These are phyloP conservation scores for Soucietia sequanensis DNA, from an alignment of 805 yeast species.

Conservation along the genomic window DNA sequence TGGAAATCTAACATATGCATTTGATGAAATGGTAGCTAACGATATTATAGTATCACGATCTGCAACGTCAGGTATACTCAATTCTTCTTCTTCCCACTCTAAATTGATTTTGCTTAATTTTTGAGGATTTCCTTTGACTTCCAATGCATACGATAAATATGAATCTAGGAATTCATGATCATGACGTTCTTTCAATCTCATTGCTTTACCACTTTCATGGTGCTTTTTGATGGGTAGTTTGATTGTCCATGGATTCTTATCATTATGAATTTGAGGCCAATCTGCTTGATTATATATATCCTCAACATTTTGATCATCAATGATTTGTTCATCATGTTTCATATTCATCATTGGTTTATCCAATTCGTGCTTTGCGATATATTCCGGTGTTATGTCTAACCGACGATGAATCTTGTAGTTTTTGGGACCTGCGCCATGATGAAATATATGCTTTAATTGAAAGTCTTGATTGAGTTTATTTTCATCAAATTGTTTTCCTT, in stretches of 20 bases:
- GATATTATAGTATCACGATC: slow-evolving; percentile 73
- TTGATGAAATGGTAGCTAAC: slow-evolving; percentile 82
- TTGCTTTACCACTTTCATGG: slow-evolving; percentile 14
- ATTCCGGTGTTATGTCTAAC: slow-evolving; percentile 48
- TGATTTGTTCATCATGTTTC: background rate
- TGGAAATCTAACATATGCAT: slow-evolving; percentile 85
- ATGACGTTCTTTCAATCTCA: slow-evolving; percentile 36
- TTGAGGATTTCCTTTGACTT: slow-evolving; percentile 37
- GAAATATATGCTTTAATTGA: slow-evolving; percentile 56
- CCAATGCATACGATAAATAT: slow-evolving; percentile 56
- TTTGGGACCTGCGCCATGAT: slow-evolving; percentile 53
- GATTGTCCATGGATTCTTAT: slow-evolving; percentile 41
- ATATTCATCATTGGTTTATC: slow-evolving; percentile 1
- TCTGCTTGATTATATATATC: slow-evolving; percentile 22
- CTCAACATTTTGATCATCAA: slow-evolving; percentile 13
- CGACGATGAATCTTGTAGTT: slow-evolving; percentile 44
- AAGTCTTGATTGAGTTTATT: too few species aligned
- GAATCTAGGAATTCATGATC: slow-evolving; percentile 65
- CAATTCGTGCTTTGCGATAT: slow-evolving; percentile 17
- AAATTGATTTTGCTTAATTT: slow-evolving; percentile 38
- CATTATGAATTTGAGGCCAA: slow-evolving; percentile 33
- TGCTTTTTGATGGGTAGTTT: slow-evolving; percentile 26
- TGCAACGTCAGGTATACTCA: slow-evolving; percentile 68
- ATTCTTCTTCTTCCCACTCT: slow-evolving; percentile 62
- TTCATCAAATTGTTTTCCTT: too few species aligned